phyloP scores from a whole-genome alignment of 2,329 filamentous ascomycete species.

The Claviceps sp. region DNA sequence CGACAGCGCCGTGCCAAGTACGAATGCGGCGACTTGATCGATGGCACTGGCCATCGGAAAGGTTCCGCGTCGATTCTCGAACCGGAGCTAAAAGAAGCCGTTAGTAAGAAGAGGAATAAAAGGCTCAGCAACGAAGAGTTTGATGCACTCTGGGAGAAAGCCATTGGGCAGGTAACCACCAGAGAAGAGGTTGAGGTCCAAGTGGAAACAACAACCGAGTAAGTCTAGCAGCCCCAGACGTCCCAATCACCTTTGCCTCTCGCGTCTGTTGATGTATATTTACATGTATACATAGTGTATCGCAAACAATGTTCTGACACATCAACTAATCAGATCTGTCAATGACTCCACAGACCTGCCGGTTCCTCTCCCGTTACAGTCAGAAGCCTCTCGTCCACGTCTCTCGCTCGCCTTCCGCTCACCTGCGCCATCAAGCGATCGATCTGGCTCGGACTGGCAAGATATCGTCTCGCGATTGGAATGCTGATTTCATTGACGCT shows the following conservation, averaged over 20 bases:
- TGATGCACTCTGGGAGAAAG: slow-evolving; percentile 70
- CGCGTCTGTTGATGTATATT: too few species aligned
- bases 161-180: slow-evolving; percentile 56
- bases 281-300: too few species aligned
- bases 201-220: slow-evolving; percentile 30
- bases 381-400: slow-evolving; percentile 64
- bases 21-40: slow-evolving; percentile 66
- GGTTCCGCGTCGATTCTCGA: slow-evolving; percentile 49
- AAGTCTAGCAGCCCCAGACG: slow-evolving; percentile 26
- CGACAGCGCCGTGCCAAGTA: slow-evolving; percentile 75
- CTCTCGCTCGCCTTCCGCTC: slow-evolving; percentile 85
- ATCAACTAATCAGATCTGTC: slow-evolving; percentile 76
- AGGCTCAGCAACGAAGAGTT: slow-evolving; percentile 81
- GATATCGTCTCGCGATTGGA: slow-evolving; percentile 78
- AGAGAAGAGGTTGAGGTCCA: slow-evolving; percentile 43
- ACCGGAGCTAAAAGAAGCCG: slow-evolving; percentile 61
- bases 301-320: slow-evolving; percentile 34
- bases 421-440: slow-evolving; percentile 66
- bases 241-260: slow-evolving; percentile 3
- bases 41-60: slow-evolving; percentile 45
- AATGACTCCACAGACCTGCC: slow-evolving; percentile 58
- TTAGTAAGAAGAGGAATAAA: slow-evolving; percentile 65
- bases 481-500: slow-evolving; percentile 39
- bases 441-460: slow-evolving; percentile 66
- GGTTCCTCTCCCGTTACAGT: slow-evolving; percentile 46